Base-by-base conservation (phyloP, 2,329 filamentous ascomycete genomes). In the Xylaria sp. region DNA sequence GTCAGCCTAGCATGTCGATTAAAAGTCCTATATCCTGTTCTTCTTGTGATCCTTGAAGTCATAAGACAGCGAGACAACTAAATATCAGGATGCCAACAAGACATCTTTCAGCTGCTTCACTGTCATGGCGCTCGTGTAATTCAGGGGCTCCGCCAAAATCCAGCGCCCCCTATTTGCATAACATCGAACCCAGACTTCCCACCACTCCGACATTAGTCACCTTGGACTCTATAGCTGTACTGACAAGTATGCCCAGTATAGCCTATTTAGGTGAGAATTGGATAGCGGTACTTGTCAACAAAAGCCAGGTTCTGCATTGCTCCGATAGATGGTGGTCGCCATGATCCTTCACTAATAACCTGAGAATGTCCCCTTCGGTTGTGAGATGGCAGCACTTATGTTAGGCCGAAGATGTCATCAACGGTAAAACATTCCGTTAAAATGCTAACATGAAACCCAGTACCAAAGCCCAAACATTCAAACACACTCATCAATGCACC, bases 371-470 rank as follows among this genome's bases (percentile, higher is more conserved):
- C 16, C 13, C 16, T 40, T n/a, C 29, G n/a, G 16, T 50, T 50
- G 18, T 32, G 18, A 42, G 32, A 42, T 12, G 23, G n/a, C 44
- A 27, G 53, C 13, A 57, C 8, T 47, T 1, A 13, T 37, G 12
- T 42, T n/a, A 32, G 25, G 25, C 47, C 35, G 5, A 13, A 23
- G 21, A 44, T 13, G 25, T 51, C 44, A 60, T 50, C 18, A 44
- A 37, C 18, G 12, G 44, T 60, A 50, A 65, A 25, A 25, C 9
- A 47, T 54, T 23, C 55, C 25, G 60, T 54, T 44, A 27, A 44
- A 21, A 27, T 35, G 25, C 63, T 65, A 48, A 65, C 21, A 44
- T 25, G 27, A 37, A 29, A 32, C 10, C 27, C 35, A 35, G n/a
- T 21, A 35, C n/a, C 16, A 60, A 44, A 5, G n/a, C n/a, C n/a